These are phyloP conservation scores for Citrullus colocynthis DNA, from an alignment of 306 rosid genomes.

Conservation along the genomic window DNA sequence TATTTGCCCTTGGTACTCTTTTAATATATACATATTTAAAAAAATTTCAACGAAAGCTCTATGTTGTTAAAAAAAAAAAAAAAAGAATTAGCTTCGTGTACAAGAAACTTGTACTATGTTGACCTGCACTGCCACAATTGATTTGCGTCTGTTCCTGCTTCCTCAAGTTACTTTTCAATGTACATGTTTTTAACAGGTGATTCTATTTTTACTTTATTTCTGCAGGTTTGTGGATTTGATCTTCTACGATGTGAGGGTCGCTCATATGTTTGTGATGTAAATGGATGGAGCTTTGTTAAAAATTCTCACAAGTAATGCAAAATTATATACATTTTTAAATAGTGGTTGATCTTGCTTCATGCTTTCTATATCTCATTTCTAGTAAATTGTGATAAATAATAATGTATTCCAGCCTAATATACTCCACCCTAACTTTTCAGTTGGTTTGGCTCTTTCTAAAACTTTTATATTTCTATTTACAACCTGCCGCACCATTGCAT, in stretches of 20 bases:
- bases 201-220: constrained; percentile 17
- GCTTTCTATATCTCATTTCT: neutral
- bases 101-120: neutral
- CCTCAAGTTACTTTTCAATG: neutral
- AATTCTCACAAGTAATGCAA: constrained; percentile 78
- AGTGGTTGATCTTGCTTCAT: neutral
- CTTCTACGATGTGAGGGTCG: constrained; percentile 89
- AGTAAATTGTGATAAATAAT: neutral
- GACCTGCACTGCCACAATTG: neutral
- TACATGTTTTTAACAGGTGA: neutral
- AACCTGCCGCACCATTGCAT: neutral
- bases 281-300: constrained; percentile 99
- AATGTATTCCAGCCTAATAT: neutral
- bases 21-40: too few species aligned
- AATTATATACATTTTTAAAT: constrained; percentile 8
- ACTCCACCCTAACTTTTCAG: neutral
- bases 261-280: constrained; percentile 96
- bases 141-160: neutral
- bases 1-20: too few species aligned
- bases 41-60: too few species aligned
- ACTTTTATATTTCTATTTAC: neutral
- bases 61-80: too few species aligned
- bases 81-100: too few species aligned
- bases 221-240: constrained; percentile 98
- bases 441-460: neutral